A percentile compares a stretch with the other conserved stretches of the same genome.
These are phyloP conservation scores for Penicillium verhagenii DNA, from an alignment of 495 filamentous ascomycete species.

Conservation along the genomic window DNA sequence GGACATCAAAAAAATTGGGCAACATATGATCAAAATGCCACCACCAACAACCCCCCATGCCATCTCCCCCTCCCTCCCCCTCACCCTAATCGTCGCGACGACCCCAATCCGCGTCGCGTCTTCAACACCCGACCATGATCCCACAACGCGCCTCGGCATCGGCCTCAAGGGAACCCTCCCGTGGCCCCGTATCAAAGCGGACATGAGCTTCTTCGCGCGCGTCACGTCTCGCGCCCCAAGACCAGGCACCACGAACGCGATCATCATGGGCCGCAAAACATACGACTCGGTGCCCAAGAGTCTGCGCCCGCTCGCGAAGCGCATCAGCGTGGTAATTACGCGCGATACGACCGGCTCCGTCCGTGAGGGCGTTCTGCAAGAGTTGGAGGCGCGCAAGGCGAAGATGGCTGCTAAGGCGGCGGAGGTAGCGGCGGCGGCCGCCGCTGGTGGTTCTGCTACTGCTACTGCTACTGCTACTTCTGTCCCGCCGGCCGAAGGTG, in stretches of 20 bases:
- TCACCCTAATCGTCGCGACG: slow-evolving; percentile 46
- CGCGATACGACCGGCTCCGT: slow-evolving; percentile 38
- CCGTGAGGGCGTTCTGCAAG: slow-evolving; percentile 21
- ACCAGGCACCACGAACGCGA: slow-evolving; percentile 58
- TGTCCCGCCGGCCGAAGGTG: slow-evolving; percentile 22
- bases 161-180: slow-evolving; percentile 76
- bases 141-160: slow-evolving; percentile 77
- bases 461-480: no score
- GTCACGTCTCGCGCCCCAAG: slow-evolving; percentile 67
- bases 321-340: slow-evolving; percentile 77
- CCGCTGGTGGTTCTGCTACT: no score
- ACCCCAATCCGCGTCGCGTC: slow-evolving; percentile 34
- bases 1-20: not conserved
- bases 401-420: slow-evolving; percentile 24
- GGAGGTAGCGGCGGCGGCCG: not conserved
- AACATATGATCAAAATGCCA: slow-evolving; percentile 21
- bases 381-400: slow-evolving; percentile 21
- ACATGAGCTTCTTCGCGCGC: slow-evolving; percentile 93
- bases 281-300: slow-evolving; percentile 79
- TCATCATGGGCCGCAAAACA: slow-evolving; percentile 97
- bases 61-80: slow-evolving; percentile 22
- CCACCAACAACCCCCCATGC: slow-evolving; percentile 15
- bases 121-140: slow-evolving; percentile 27
- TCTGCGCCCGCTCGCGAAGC: slow-evolving; percentile 74
- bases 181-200: slow-evolving; percentile 81